A percentile compares a stretch with the other conserved stretches of the same genome.
phyloP scores from a whole-genome alignment of 1,284 basidiomycete genomes.

The Acaromyces ingoldii region DNA sequence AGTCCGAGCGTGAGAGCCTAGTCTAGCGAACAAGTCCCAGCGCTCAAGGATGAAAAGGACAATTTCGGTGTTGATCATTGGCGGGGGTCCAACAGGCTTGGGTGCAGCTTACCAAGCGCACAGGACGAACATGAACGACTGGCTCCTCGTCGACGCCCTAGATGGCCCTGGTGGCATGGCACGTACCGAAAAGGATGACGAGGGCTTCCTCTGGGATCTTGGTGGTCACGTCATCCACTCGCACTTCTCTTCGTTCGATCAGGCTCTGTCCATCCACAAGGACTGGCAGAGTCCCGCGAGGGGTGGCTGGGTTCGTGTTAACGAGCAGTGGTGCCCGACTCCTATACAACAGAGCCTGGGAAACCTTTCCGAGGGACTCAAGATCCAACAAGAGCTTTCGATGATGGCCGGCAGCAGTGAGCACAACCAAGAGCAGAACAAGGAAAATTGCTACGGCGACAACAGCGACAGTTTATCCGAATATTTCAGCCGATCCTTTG shows the following conservation, averaged over 20 bases:
- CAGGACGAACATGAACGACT: background rate
- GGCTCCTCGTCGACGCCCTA: background rate
- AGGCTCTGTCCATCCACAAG: background rate
- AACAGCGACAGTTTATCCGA: no score
- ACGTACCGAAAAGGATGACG: slow-evolving; percentile 1
- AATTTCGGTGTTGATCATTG: slow-evolving; percentile 1
- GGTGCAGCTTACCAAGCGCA: background rate
- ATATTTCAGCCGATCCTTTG: no score
- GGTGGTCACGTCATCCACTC: slow-evolving; percentile 6
- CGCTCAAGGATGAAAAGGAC: background rate
- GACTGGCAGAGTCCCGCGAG: slow-evolving; percentile 1
- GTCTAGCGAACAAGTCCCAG: no score
- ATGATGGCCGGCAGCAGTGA: no score
- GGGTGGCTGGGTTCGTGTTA: slow-evolving; percentile 1
- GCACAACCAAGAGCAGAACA: background rate
- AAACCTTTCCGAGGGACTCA: background rate
- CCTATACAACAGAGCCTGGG: background rate
- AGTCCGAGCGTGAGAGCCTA: no score
- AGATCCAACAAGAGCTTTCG: background rate
- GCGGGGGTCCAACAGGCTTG: slow-evolving; percentile 2
- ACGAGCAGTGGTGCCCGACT: slow-evolving; percentile 3
- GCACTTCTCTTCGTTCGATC: background rate
- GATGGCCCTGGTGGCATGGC: slow-evolving; percentile 7
- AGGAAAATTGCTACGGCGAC: no score
- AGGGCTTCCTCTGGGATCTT: slow-evolving; percentile 7